Base-by-base conservation (phyloP, 306 rosid species). In the Mimosa bimucronata region DNA sequence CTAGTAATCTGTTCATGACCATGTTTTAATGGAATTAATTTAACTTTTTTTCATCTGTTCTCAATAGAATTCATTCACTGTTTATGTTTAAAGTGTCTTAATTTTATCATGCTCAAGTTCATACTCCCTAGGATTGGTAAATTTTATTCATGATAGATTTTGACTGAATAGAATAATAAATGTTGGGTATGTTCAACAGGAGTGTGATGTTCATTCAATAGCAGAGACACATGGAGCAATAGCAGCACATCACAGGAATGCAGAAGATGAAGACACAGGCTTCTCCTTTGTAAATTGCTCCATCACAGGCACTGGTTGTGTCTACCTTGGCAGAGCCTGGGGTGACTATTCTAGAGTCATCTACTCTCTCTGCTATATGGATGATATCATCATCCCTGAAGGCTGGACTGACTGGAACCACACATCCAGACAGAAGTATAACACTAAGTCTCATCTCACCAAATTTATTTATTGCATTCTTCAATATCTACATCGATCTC, bases 311-410 rank as follows among this genome's bases (percentile, higher is more conserved):
- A 86, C 86, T 1, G 98, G 98, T 2, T 75, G 58, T 30, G 82
- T 91, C 55, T 83, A 46, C 79, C 87, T 95, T 82, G 99, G 97
- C 30, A 86, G 98, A 87, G 99, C 99, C 44, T 95, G 99, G 99
- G 99, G 97, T 1, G 66, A 81, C 50, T 90, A 91, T 70, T 88
- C 98, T 42, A 90, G 98, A 88, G 52, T 84, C 18, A 80, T 93
- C 53, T 95, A 95, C 79, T 85, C 98, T 13, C 68, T 77, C 37
- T 90, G 96, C 67, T 18, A 57, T 2, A 89, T 95, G 79, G 86
- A 87, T 25, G 79, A 85, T 66, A 90, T 93, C 46, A 87, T 93
- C 21, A 77, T 34, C 69, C 92, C 97, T 3, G 26, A 44, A n/a
- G 98, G 98, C 10, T 95, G 98, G 98, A 85, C 87, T 19, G 94